Evolutionary conservation across 208 protist genomes (phyloP), one percentile per base, ranked within the genome.

Genomic region (Leishmania lainsoni): DNA sequence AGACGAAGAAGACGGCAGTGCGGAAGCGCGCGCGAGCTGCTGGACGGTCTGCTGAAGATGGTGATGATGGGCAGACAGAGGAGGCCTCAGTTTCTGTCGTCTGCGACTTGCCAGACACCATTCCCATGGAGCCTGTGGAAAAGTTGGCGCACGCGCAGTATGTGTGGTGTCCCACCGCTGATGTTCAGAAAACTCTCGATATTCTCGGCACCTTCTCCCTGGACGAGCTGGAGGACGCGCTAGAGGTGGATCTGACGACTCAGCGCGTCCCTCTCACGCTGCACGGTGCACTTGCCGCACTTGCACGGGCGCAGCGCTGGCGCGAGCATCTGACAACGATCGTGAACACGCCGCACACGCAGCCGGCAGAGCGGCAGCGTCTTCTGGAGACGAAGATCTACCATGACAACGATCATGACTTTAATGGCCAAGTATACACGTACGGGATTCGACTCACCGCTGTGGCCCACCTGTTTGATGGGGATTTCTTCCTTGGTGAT

Each of bases 401-500:
- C 26, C 82, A 86, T 68, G 74, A 75, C 14, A 82, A 68, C 14
- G 82, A 87, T 35, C 76, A 61, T 16, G 66, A 61, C 74, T 80
- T 78, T 52, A 66, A 83, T 20, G 78, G 79, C 5, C 77, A 79
- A 56, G 58, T 65, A 12, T 88, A 83, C 81, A 85, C 76, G 59
- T 39, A 71, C 29, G 78, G 76, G 58, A 80, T 86, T 54, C 78
- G 81, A 14, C 81, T 85, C 48, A 42, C 29, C 45, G 65, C 87
- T 5, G 72, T 94, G n/a, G 87, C 81, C 8, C 12, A 22, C n/a
- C 78, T 91, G 73, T 88, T 91, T 54, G 49, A 78, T 6, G 83
- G 76, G 0, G 83, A 88, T 17, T 97, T 97, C 69, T 96, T 97
- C 69, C 81, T 83, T 10, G 92, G 94, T 0, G 83, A 91, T 35